Base-by-base conservation (phyloP, 1,284 basidiomycete species). In the Vanrija sp. region DNA sequence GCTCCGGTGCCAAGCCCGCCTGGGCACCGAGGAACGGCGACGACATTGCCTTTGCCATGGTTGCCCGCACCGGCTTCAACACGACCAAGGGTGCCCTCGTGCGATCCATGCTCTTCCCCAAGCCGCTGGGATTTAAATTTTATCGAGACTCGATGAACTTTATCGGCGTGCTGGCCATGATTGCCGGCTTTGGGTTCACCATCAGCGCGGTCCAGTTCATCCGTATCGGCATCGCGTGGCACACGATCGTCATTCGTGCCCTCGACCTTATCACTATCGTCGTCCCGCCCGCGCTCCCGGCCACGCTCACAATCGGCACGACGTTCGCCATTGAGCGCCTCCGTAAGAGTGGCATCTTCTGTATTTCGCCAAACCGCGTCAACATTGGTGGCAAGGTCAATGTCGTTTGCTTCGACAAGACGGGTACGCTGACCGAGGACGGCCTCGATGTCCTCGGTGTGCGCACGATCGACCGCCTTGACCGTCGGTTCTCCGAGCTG, bases 331-430 rank as follows among this genome's bases (percentile, higher is more conserved):
- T 98, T 58, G 81, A 84, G 42, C 86, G 96, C 29, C 83, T 98
- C 26, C 88, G 94, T 55, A 91, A 89, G 71, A 79, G 82, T 5
- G 91, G 90, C 29, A 90, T 99, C 57, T 98, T 91, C 79, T 99
- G 96, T 74, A 98, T 98, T 60, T 93, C 95, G 6, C 96, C 96
- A 0, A 96, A 88, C 65, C 82, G 96, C 29, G 91, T 99, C 67
- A 98, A 98, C 71, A 86, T 98, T 49, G 92, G 87, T 3, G 96
- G 96, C 29, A 96, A 97, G 78, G 83, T 98, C 78, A 98, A 98
- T 64, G 89, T 98, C 8, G 95, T 94, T 67, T 98, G 94, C 75
- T 99, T 99, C 69, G 96, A 99, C 81, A 99, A 99, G 80, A 99
- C 96, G 1, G 96, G 96, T 2, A 99, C 96, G 1, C 82, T 99